Base-by-base conservation (phyloP, 176 grass and related monocot genomes). In the Elaeis guineensis region DNA sequence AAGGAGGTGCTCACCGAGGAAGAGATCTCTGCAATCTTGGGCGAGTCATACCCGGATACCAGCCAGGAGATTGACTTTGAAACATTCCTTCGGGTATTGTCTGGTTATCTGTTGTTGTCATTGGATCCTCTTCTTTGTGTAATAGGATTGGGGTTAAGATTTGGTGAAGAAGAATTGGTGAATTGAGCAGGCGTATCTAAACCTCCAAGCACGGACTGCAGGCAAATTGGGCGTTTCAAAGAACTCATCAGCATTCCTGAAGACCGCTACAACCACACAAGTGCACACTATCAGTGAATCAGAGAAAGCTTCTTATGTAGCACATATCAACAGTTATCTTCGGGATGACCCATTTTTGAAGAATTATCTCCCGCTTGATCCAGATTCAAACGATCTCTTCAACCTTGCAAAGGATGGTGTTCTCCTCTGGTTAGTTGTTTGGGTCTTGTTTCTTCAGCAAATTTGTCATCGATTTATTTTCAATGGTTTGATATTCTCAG, bases 261-360 rank as follows among this genome's bases (percentile, higher is more conserved):
- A 88, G 74, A 78, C 93, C 50, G 85, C 69, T 32, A 80, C 57
- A 39, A 97, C 93, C 51, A 97, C 92, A 17, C 55, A 85, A 71
- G 55, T 97, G 80, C 93, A 97, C 62, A 90, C 85, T 44, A 89
- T 97, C 60, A 97, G 91, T 17, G 87, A 85, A 54, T 83, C 87
- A 0, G 92, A 97, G 75, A 97, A 91, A 68, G 60, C 84, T 17
- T 97, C 93, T 5, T 97, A 97, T 50, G 93, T 91, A 51, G 78
- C 93, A 8, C 93, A 97, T 61, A 97, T 97, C 62, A 97, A 97
- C 50, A 91, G 81, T 59, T 97, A 85, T 66, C 78, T 97, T 20
- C 48, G 81, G 2, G 93, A 97, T 6, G 93, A 97, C 55, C 52
- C 93, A 9, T 97, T 85, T 70, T 57, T 97, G 72, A 91, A 80